Evolutionary conservation across 768 basidiomycete species (phyloP).

Genomic region (Tricholoma bakamatsutake): DNA sequence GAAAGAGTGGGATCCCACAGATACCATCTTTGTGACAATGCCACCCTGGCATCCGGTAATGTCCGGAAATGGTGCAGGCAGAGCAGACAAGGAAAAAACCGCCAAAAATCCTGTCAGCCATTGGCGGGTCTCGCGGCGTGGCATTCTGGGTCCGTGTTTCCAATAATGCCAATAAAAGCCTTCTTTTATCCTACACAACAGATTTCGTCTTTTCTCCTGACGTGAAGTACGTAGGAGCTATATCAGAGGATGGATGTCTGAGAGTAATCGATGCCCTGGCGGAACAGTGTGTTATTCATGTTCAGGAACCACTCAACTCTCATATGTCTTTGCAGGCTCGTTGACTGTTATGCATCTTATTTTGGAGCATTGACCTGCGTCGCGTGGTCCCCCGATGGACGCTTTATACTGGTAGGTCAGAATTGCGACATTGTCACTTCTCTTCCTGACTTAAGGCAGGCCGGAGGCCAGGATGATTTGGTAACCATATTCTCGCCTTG

Average conservation of each 20-base stretch:
- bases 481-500: conserved; percentile 91
- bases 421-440: conserved; percentile 4
- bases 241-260: conserved; percentile 89
- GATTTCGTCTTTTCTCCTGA: conserved; percentile 95
- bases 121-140: conserved; percentile 72
- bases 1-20: conserved; percentile 70
- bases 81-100: conserved; percentile 62
- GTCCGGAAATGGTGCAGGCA: conserved; percentile 29
- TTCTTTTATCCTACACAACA: conserved; percentile 20
- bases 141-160: conserved; percentile 57
- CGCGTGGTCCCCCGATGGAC: conserved; percentile 93
- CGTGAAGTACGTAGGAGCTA: conserved; percentile 82
- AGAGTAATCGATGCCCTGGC: conserved; percentile 84
- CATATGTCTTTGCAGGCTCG: conserved; percentile 46
- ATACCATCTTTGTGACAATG: conserved; percentile 73
- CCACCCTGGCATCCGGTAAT: conserved; percentile 82
- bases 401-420: conserved; percentile 74
- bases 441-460: conserved; percentile 35
- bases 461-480: conserved; percentile 96
- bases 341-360: conserved; percentile 92
- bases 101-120: conserved; percentile 88
- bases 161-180: neutral
- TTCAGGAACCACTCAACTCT: neutral
- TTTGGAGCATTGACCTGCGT: conserved; percentile 89
- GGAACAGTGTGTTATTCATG: conserved; percentile 58